Base-by-base conservation (phyloP, 176 grass and related monocot genomes). In the Areca catechu region DNA sequence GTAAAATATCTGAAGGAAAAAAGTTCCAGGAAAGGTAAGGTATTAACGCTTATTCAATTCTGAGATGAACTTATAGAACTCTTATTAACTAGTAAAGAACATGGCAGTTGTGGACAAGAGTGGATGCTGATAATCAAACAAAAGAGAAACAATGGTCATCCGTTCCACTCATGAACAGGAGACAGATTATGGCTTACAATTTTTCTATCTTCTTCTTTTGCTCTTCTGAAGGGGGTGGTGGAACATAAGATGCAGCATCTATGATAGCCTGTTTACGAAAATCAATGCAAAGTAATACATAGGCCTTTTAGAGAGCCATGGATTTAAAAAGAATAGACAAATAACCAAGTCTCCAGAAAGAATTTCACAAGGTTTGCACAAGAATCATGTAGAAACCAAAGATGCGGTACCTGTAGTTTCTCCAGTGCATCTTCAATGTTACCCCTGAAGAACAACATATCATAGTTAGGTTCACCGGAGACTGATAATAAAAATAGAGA, bases 121-220 rank as follows among this genome's bases (percentile, higher is more conserved):
- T 5, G 4, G 28, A 30, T 30, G 28, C 28, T 0, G 51, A 19
- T 22, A 34, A 25, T 28, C 23, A 18, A 43, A 48, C 10, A 49
- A 24, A 50, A 25, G 29, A 74, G 53, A 53, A 52, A 21, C 77
- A 62, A 52, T 34, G 61, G 50, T 58, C 29, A 27, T 25, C 23
- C 3, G 23, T 3, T 24, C 3, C 23, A 24, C 23, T 51, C 25
- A 43, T 56, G 23, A 48, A 15, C 67, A 7, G 28, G 28, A 30
- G 28, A 30, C 5, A 30, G 28, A 30, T 30, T 24, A 57, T 3
- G 51, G 21, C 78, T 80, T 92, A 98, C 93, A 88, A 82, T 80
- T 85, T 92, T 74, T 88, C 93, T 67, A 92, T 89, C 70, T 66
- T 98, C 58, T 92, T 85, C 87, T 98, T 92, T 83, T 91, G 84